Evolutionary conservation across 768 basidiomycete genomes (phyloP).

Genomic region (Mycena vulgaris): DNA sequence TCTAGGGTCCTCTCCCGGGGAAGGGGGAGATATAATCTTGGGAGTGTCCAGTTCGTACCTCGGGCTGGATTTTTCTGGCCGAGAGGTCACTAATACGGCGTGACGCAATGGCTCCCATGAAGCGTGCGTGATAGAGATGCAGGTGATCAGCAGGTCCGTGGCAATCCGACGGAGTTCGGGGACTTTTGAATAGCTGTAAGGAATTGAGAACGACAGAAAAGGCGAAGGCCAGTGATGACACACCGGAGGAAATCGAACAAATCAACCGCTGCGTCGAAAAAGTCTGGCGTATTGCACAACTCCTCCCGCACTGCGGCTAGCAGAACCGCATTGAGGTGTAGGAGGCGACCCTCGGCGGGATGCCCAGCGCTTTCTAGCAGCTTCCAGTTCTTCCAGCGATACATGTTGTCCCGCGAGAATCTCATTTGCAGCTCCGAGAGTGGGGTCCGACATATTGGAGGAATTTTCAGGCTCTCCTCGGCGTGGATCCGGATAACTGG

Average conservation of each 20-base stretch:
- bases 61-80: too few species aligned
- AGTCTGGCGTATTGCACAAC: background rate
- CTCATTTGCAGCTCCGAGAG: background rate
- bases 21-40: too few species aligned
- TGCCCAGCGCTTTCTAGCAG: background rate
- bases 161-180: background rate
- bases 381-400: conserved; percentile 15
- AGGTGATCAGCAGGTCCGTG: background rate
- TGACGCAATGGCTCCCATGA: background rate
- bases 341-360: background rate
- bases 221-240: background rate
- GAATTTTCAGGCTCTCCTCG: background rate
- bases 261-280: conserved; percentile 23
- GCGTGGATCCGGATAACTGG: conserved; percentile 3
- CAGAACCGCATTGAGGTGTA: background rate
- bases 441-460: background rate
- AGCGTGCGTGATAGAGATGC: background rate
- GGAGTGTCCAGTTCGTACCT: too few species aligned
- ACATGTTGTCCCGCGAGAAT: background rate
- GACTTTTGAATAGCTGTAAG: background rate
- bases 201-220: background rate
- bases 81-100: too few species aligned
- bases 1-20: too few species aligned
- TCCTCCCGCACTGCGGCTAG: background rate
- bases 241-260: conserved; percentile 3